These are phyloP conservation scores for Paragyromitra xinjiangensis DNA, from an alignment of 495 filamentous ascomycete species.

Conservation along the genomic window DNA sequence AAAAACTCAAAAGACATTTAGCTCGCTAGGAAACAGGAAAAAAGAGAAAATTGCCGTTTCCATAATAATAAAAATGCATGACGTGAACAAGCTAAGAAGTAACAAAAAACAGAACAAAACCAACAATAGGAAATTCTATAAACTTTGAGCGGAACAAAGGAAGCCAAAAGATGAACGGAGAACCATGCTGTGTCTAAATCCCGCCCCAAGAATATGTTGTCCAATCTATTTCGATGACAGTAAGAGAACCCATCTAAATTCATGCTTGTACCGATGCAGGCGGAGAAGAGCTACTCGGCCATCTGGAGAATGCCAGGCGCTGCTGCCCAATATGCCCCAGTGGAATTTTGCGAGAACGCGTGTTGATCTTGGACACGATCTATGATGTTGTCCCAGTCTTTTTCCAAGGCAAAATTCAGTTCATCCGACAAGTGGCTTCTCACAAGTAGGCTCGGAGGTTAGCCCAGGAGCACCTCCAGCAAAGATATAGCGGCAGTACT, in stretches of 20 bases:
- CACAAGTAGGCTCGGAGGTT: conserved; percentile 27
- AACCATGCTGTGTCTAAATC: conserved; percentile 15
- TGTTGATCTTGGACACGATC: conserved; percentile 50
- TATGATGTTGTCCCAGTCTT: conserved; percentile 43
- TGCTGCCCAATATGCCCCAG: conserved; percentile 28
- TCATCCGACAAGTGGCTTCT: conserved; percentile 52
- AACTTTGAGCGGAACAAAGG: not conserved
- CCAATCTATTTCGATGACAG: conserved; percentile 43
- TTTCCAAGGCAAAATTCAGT: conserved; percentile 47
- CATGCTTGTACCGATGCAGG: not conserved
- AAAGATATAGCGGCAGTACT: conserved; percentile 40
- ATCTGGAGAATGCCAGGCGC: conserved; percentile 34
- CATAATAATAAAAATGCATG: conserved; percentile 23
- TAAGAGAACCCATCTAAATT: conserved; percentile 31
- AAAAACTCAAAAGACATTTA: conserved; percentile 6
- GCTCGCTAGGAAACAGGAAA: conserved; percentile 7
- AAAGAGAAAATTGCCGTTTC: conserved; percentile 1
- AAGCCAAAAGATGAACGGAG: conserved; percentile 1
- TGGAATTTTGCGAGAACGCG: conserved; percentile 41
- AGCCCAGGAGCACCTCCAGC: conserved; percentile 23
- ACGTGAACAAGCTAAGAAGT: not conserved
- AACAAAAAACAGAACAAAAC: not conserved
- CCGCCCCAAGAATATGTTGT: conserved; percentile 18
- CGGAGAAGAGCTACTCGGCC: conserved; percentile 26
- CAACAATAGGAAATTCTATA: conserved; percentile 11